Base-by-base conservation (phyloP, 257 asterid genomes). In the Plectranthus barbatus region DNA sequence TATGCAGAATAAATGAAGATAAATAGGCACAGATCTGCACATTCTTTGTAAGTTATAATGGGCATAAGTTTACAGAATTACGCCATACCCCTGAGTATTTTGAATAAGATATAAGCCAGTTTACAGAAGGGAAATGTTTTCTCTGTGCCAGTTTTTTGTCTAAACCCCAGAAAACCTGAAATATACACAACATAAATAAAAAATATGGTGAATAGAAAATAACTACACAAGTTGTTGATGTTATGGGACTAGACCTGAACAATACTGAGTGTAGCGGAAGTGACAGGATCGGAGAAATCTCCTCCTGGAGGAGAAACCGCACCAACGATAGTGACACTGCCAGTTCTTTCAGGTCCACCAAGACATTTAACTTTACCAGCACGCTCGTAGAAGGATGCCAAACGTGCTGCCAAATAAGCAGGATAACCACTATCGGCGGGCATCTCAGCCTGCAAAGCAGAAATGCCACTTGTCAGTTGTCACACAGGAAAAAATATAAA, bases 281-380 rank as follows among this genome's bases (percentile, higher is more conserved):
- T 89, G 68, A 89, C 97, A 72, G 99, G 99, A 77, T 92, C 99
- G 9, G 99, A 92, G 73, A 92, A 92, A 83, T 92, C 97, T 71
- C 99, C 99, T 56, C 99, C 99, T 3, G 99, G 99, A 68, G 99
- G 97, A 74, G 99, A 92, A 74, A 92, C 99, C 24, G 99, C 97
- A 72, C 99, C 99, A 50, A 92, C 99, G 67, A 92, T 92, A 17
- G 99, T 92, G 66, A 92, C 97, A 78, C 99, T 92, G 23, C 99
- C 99, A 64, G 81, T 86, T 79, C 99, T 85, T 73, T 92, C 99
- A 24, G 99, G 99, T 47, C 96, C 91, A 75, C 99, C 99, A 50
- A 92, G 97, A 66, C 99, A 92, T 74, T 86, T 83, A 66, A 92
- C 99, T 80, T 92, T 89, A 46, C 99, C 99, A 74, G 97, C 97